phyloP scores from a whole-genome alignment of 305 asterid genomes.

The Plantago coronopus region DNA sequence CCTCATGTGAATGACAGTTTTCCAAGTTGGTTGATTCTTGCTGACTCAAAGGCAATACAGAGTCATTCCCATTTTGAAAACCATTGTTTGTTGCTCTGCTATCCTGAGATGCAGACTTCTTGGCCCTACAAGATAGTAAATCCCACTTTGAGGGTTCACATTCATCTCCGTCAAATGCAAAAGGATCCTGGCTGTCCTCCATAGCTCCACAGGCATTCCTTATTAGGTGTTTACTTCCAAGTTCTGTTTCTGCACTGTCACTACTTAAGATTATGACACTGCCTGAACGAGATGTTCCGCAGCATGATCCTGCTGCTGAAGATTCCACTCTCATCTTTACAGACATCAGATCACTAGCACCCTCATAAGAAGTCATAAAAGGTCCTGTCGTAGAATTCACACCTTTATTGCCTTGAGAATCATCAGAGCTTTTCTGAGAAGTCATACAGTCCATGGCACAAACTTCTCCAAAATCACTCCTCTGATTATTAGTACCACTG shows the following conservation, averaged over 20 bases:
- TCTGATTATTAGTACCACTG: slow-evolving; percentile 30
- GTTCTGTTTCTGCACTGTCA: slow-evolving; percentile 33
- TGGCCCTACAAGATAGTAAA: slow-evolving; percentile 48
- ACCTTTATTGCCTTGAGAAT: slow-evolving; percentile 31
- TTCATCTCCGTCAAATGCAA: slow-evolving; percentile 70
- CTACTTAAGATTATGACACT: slow-evolving; percentile 28
- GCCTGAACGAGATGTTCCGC: slow-evolving; percentile 44
- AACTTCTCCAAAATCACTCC: slow-evolving; percentile 33
- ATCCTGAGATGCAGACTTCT: slow-evolving; percentile 35
- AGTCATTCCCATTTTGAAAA: slow-evolving; percentile 28
- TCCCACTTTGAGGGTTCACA: slow-evolving; percentile 88
- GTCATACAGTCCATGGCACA: slow-evolving; percentile 34
- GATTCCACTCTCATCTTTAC: slow-evolving; percentile 62
- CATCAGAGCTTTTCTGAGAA: slow-evolving; percentile 41
- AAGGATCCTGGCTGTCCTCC: slow-evolving; percentile 67
- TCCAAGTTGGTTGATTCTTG: slow-evolving; percentile 47
- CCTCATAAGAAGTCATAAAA: slow-evolving; percentile 34
- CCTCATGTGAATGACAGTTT: slow-evolving; percentile 40
- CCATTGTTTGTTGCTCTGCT: slow-evolving; percentile 29
- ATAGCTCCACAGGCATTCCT: slow-evolving; percentile 23
- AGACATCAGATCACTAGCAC: slow-evolving; percentile 42
- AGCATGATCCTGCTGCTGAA: slow-evolving; percentile 53
- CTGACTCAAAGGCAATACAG: slow-evolving; percentile 38
- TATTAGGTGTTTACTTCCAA: slow-evolving; percentile 29
- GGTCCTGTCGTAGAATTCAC: slow-evolving; percentile 30